A percentile compares a stretch with the other conserved stretches of the same genome.
phyloP scores from a whole-genome alignment of 2,329 filamentous ascomycete species.

The Chrysoporthe cubensis region DNA sequence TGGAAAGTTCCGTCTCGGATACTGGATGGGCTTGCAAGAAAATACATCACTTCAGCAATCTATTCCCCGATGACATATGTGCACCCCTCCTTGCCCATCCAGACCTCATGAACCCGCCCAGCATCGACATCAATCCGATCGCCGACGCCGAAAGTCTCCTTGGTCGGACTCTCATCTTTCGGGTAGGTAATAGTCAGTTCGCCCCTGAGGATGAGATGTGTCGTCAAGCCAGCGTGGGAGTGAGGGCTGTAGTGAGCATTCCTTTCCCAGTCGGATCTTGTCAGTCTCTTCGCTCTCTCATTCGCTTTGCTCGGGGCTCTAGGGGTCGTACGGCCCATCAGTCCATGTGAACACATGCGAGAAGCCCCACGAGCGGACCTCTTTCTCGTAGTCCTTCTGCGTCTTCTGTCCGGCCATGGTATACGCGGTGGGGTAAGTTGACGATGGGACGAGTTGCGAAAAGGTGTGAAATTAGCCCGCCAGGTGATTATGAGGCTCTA shows the following conservation, averaged over 20 bases:
- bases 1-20: too few species aligned
- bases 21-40: too few species aligned
- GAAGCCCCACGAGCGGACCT: constrained; percentile 74
- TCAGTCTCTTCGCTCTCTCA: constrained; percentile 27
- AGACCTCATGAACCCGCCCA: constrained; percentile 68
- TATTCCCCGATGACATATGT: constrained; percentile 69
- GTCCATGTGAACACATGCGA: constrained; percentile 72
- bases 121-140: constrained; percentile 70
- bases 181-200: constrained; percentile 70
- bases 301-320: neutral
- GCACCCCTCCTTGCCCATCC: constrained; percentile 68
- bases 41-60: neutral
- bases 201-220: constrained; percentile 69
- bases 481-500: neutral
- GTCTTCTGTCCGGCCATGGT: constrained; percentile 38
- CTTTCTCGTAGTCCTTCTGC: constrained; percentile 55
- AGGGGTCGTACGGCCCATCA: constrained; percentile 63
- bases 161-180: constrained; percentile 56
- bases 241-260: constrained; percentile 72
- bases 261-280: constrained; percentile 42
- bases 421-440: too few species aligned
- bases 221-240: constrained; percentile 65
- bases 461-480: neutral
- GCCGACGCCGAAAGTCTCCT: constrained; percentile 63
- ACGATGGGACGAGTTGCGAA: neutral